phyloP scores from a whole-genome alignment of 2,329 filamentous ascomycete species.

The Ophiostoma pallidulum region DNA sequence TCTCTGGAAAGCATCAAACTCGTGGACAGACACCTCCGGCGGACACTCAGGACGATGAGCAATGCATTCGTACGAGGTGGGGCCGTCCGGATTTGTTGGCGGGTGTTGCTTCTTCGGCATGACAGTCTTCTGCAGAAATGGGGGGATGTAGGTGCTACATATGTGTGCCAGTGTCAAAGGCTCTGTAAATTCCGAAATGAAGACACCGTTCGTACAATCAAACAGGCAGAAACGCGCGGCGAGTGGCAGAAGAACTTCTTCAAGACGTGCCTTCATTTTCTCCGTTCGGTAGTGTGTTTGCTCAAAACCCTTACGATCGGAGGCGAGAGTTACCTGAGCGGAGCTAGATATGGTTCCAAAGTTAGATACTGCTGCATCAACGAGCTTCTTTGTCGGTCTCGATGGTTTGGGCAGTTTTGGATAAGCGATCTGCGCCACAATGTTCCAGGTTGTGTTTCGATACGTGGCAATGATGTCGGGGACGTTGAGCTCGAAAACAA shows the following conservation, averaged over 20 bases:
- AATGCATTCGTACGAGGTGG: conserved; percentile 45
- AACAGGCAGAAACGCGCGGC: conserved; percentile 39
- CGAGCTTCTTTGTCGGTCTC: conserved; percentile 12
- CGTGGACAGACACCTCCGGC: conserved; percentile 34
- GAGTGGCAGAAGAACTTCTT: conserved; percentile 35
- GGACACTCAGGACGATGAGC: conserved; percentile 42
- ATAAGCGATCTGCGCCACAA: conserved; percentile 25
- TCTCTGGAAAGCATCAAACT: conserved; percentile 43
- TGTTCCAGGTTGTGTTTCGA: conserved; percentile 32
- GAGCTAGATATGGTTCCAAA: not conserved
- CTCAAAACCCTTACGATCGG: conserved; percentile 14
- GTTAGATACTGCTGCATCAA: not conserved
- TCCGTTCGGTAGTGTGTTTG: conserved; percentile 38
- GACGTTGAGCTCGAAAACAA: conserved; percentile 33
- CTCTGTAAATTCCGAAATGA: conserved; percentile 25
- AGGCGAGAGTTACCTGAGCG: conserved; percentile 1
- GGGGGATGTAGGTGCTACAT: conserved; percentile 23
- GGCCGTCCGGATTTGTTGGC: conserved; percentile 27
- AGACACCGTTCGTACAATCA: conserved; percentile 30
- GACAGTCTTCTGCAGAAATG: conserved; percentile 28
- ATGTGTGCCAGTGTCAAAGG: conserved; percentile 36
- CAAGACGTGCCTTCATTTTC: conserved; percentile 30
- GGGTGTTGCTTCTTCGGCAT: conserved; percentile 22
- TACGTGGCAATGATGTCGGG: conserved; percentile 28
- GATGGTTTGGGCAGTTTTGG: not conserved